Base-by-base conservation (phyloP, 192 early-diverging fungal species). In the Jimgerdemannia flammicorona region DNA sequence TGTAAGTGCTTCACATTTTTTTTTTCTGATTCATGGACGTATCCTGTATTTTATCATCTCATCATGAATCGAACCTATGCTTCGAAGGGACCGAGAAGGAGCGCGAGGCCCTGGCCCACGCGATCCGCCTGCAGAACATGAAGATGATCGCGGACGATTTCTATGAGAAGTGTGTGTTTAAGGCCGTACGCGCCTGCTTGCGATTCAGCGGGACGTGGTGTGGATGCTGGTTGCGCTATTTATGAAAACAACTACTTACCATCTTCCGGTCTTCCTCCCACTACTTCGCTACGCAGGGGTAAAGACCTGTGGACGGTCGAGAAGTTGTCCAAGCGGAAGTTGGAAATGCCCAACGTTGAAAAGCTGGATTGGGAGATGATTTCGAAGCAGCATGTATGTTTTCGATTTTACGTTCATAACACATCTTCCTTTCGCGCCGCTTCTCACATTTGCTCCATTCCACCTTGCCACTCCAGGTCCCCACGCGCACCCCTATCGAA, bases 401-500 rank as follows among this genome's bases (percentile, higher is more conserved):
- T 42, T 40, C 43, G 29, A 29, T 29, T 29, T 29, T 29, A 1
- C 29, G 29, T 29, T 29, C 1, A 1, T 29, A 29, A 29, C 29
- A 29, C 29, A 29, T 29, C 29, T 29, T 29, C 29, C 29, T 29
- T 29, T 29, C 29, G 29, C 29, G 1, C 29, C 29, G 29, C 29
- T 29, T 29, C 29, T 29, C 29, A 29, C 29, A 1, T 29, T 29
- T 29, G 29, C 29, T 1, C 29, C 29, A 29, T 84, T 81, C 77
- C 72, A 69, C 77, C 67, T 80, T 83, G 29, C 1, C 29, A 29
- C 39, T 74, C 79, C 64, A 89, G 87, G 85, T 94, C 18, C 85
- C 78, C 19, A 83, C 87, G 49, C 83, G 89, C 72, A 87, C 84
- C 29, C 75, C 90, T 2, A 84, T 84, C n/a, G 91, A 94, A 78